phyloP scores from a whole-genome alignment of 2,329 filamentous ascomycete species.

The Blastomyces parvus region DNA sequence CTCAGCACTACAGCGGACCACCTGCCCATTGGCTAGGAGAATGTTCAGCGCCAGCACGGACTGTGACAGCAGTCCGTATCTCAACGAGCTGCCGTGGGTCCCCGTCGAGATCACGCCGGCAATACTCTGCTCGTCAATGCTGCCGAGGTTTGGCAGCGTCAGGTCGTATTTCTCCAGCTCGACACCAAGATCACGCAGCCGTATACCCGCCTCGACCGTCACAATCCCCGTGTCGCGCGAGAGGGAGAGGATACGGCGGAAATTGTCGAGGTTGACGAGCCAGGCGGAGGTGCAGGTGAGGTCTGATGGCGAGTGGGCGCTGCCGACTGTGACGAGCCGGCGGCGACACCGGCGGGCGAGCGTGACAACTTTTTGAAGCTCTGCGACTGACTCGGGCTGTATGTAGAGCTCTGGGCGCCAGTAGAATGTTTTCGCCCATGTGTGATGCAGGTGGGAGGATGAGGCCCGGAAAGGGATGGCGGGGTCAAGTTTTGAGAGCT shows the following conservation, averaged over 20 bases:
- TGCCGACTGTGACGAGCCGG: constrained; percentile 77
- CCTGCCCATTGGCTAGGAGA: constrained; percentile 69
- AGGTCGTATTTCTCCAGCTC: constrained; percentile 64
- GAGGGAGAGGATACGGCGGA: constrained; percentile 61
- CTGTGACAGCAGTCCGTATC: constrained; percentile 75
- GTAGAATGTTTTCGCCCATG: constrained; percentile 90
- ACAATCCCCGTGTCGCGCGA: constrained; percentile 58
- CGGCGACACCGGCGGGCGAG: constrained; percentile 73
- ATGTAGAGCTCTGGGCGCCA: constrained; percentile 86
- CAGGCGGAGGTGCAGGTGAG: constrained; percentile 88
- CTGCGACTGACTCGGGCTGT: constrained; percentile 65
- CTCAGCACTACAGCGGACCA: constrained; percentile 57
- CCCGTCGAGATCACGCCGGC: constrained; percentile 87
- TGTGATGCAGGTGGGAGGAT: constrained; percentile 67
- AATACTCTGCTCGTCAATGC: constrained; percentile 89
- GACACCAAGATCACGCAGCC: constrained; percentile 63
- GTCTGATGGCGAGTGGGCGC: constrained; percentile 83
- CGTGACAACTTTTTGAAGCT: constrained; percentile 74
- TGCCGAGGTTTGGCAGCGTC: constrained; percentile 84
- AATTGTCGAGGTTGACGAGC: constrained; percentile 87
- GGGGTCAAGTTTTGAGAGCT: constrained; percentile 51
- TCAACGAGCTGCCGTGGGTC: constrained; percentile 80
- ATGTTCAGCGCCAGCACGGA: constrained; percentile 65
- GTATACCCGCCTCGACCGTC: constrained; percentile 78
- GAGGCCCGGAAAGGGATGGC: constrained; percentile 67